Percentiles rank a stretch among this genome's conserved stretches.
phyloP scores from a whole-genome alignment of 257 asterid species.

The Nicotiana attenuata region DNA sequence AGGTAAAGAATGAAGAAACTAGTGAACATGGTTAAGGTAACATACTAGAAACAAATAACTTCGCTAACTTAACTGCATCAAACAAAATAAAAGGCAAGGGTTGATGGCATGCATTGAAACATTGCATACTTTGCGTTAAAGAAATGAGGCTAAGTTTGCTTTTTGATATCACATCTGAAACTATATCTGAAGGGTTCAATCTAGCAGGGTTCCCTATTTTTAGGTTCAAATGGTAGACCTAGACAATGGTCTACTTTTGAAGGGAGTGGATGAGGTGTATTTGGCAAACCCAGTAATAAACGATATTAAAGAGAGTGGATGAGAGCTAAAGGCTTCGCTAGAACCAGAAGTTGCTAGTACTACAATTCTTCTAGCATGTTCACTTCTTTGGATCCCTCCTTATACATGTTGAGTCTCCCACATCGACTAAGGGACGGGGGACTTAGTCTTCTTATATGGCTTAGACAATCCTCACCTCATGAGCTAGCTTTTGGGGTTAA shows the following conservation, averaged over 20 bases:
- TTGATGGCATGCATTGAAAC: neutral
- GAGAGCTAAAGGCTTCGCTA: neutral
- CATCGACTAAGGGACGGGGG: too few relatives aligned
- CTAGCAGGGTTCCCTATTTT: neutral
- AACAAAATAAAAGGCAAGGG: neutral
- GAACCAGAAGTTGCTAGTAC: neutral
- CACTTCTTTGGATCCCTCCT: neutral
- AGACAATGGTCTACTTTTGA: neutral
- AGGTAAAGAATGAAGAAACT: slow-evolving; percentile 4
- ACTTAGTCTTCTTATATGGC: too few relatives aligned
- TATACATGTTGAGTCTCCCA: too few relatives aligned
- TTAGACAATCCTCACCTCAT: too few relatives aligned
- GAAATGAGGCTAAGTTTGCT: neutral
- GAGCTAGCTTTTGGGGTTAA: too few relatives aligned
- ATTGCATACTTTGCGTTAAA: neutral
- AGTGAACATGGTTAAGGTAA: neutral
- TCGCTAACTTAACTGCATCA: neutral
- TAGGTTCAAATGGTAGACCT: neutral
- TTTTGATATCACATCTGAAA: neutral
- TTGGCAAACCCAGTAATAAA: neutral
- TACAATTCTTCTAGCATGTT: neutral
- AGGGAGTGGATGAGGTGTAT: neutral
- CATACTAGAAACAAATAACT: neutral
- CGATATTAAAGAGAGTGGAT: neutral
- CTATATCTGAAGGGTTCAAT: neutral